Evolutionary conservation across 2,329 filamentous ascomycete species (phyloP).

Genomic region (Arthrinium puccinioides): DNA sequence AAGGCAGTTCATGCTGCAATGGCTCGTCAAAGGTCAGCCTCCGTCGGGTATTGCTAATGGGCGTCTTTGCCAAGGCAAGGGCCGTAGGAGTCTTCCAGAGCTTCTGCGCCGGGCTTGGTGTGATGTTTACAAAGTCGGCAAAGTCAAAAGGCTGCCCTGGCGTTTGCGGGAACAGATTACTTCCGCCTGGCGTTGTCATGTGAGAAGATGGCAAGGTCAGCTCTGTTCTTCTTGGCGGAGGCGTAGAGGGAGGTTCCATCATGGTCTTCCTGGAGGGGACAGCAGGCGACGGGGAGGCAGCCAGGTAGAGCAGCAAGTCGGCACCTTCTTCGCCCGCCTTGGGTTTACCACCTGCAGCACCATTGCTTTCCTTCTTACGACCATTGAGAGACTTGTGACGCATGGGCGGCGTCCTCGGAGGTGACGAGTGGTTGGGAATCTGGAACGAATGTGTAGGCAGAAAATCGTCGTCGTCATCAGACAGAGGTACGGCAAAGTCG

Average conservation of each 20-base stretch:
- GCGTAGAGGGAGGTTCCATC: conserved; percentile 69
- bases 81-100: conserved; percentile 76
- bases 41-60: conserved; percentile 62
- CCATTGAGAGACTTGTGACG: conserved; percentile 41
- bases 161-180: conserved; percentile 65
- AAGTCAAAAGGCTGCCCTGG: conserved; percentile 86
- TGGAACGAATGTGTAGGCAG: conserved; percentile 71
- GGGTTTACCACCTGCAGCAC: conserved; percentile 32
- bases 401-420: conserved; percentile 75
- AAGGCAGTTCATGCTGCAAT: conserved; percentile 19
- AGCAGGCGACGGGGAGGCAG: conserved; percentile 84
- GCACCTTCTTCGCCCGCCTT: conserved; percentile 73
- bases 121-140: conserved; percentile 95
- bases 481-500: conserved; percentile 51
- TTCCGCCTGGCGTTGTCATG: conserved; percentile 78
- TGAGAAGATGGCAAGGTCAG: conserved; percentile 71
- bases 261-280: conserved; percentile 45
- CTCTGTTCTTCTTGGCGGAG: conserved; percentile 63
- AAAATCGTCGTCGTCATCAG: conserved; percentile 78
- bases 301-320: conserved; percentile 75
- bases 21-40: conserved; percentile 77
- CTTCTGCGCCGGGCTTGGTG: conserved; percentile 87
- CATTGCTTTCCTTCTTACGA: conserved; percentile 39
- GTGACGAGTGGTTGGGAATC: conserved; percentile 63
- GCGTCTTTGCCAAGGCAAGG: conserved; percentile 42